These are phyloP conservation scores for Balakata baccata DNA, from an alignment of 345 rosid genomes.

Conservation along the genomic window DNA sequence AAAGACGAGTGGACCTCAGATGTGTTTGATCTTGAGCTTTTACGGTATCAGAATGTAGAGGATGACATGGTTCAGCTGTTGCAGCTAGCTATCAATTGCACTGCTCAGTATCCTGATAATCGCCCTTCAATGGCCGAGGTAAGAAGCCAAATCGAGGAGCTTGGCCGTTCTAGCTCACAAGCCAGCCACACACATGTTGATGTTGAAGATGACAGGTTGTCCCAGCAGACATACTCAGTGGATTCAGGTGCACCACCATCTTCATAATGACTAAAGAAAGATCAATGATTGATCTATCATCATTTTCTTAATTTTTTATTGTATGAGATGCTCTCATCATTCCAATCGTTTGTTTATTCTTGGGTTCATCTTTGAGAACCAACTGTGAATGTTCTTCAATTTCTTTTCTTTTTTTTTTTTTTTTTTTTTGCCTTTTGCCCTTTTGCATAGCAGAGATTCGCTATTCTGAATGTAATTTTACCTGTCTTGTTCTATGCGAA, in stretches of 20 bases:
- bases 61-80: conserved; percentile 46
- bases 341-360: conserved; percentile 27
- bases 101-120: conserved; percentile 42
- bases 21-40: conserved; percentile 45
- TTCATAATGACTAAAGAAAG: conserved; percentile 20
- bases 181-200: not conserved
- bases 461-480: not conserved
- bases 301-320: not conserved
- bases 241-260: conserved; percentile 29
- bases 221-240: conserved; percentile 11
- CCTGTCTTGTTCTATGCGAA: conserved; percentile 8
- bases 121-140: conserved; percentile 41
- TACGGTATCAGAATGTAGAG: conserved; percentile 40
- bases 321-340: conserved; percentile 11
- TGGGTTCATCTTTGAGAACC: conserved; percentile 18
- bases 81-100: conserved; percentile 42
- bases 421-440: not conserved
- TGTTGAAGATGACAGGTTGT: conserved; percentile 21
- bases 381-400: not conserved
- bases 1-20: conserved; percentile 42
- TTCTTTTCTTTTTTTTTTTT: not conserved
- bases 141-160: conserved; percentile 23
- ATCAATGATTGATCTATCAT: not conserved
- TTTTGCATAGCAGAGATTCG: conserved; percentile 1
- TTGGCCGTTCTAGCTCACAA: conserved; percentile 20